phyloP scores from a whole-genome alignment of 805 yeast genomes.

The Cyberlindnera amylophila region DNA sequence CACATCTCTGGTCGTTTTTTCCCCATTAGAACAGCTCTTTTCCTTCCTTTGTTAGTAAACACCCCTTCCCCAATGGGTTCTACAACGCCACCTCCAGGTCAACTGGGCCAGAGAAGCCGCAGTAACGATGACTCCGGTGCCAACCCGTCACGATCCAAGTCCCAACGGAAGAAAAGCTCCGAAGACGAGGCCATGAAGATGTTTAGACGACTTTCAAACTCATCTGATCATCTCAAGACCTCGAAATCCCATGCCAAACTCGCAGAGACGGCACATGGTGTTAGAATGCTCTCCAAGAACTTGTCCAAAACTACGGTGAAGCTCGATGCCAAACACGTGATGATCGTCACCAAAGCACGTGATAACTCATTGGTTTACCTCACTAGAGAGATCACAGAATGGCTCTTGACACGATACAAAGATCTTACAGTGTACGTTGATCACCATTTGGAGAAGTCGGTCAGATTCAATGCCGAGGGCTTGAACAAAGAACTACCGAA shows the following conservation, averaged over 20 bases:
- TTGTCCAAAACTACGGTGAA: slow-evolving; percentile 67
- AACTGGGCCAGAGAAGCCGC: neutral
- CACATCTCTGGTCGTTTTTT: too few relatives aligned
- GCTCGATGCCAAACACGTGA: slow-evolving; percentile 61
- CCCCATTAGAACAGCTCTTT: too few relatives aligned
- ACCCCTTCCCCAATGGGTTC: too few relatives aligned
- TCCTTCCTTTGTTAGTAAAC: too few relatives aligned
- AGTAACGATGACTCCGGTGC: too few relatives aligned
- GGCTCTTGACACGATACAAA: slow-evolving; percentile 49
- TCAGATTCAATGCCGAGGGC: slow-evolving; percentile 58
- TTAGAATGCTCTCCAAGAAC: slow-evolving; percentile 69
- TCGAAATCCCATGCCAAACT: slow-evolving; percentile 70
- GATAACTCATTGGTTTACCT: slow-evolving; percentile 73
- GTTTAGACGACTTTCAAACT: slow-evolving; percentile 24
- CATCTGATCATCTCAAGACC: slow-evolving; percentile 43
- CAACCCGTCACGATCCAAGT: neutral
- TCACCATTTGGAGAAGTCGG: slow-evolving; percentile 53
- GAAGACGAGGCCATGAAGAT: slow-evolving; percentile 22
- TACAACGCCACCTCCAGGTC: neutral
- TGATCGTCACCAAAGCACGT: slow-evolving; percentile 87
- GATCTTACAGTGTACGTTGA: slow-evolving; percentile 67
- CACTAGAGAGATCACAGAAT: slow-evolving; percentile 76
- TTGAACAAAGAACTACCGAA: slow-evolving; percentile 45
- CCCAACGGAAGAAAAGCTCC: slow-evolving; percentile 2
- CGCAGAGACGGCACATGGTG: slow-evolving; percentile 80